Evolutionary conservation across 228 moss, liverwort and hornwort genomes (phyloP).

Genomic region (Sphagnum magellanicum): DNA sequence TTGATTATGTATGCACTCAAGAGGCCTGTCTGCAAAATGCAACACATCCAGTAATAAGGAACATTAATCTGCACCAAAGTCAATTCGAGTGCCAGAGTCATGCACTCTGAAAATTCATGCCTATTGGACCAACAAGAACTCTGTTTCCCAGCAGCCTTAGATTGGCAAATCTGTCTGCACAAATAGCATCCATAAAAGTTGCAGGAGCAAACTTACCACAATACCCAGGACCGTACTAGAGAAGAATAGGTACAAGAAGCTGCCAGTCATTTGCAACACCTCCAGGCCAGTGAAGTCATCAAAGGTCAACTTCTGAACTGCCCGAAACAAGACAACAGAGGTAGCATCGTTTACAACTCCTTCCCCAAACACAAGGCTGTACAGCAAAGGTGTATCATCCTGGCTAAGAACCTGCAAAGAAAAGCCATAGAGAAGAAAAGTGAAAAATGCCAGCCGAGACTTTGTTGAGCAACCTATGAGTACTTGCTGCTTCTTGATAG

Average conservation of each 20-base stretch:
- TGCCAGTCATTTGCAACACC: conserved; percentile 31
- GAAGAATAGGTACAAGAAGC: conserved; percentile 67
- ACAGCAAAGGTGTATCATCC: conserved; percentile 62
- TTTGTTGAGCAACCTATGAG: too few relatives aligned
- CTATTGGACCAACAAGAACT: too few relatives aligned
- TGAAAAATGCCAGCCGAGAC: too few relatives aligned
- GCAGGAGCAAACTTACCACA: conserved; percentile 12
- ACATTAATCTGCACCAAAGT: too few relatives aligned
- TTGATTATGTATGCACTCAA: conserved; percentile 79
- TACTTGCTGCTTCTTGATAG: too few relatives aligned
- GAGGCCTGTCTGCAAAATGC: conserved; percentile 35
- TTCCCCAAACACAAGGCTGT: conserved; percentile 85
- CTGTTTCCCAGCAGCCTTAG: too few relatives aligned
- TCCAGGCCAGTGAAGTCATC: conserved; percentile 44
- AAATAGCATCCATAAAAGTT: too few relatives aligned
- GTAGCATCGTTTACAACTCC: conserved; percentile 88
- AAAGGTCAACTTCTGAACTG: conserved; percentile 58
- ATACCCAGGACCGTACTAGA: conserved; percentile 64
- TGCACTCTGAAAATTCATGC: too few relatives aligned
- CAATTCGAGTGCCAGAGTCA: too few relatives aligned
- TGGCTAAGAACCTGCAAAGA: conserved; percentile 66
- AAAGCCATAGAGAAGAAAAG: too few relatives aligned
- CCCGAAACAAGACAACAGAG: conserved; percentile 75
- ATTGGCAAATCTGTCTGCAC: too few relatives aligned
- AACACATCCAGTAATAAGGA: too few relatives aligned